Percentiles rank a stretch among this genome's conserved stretches.
Conservation (phyloP, 805 yeast species). For the Starmerella stigmatis region DNA sequence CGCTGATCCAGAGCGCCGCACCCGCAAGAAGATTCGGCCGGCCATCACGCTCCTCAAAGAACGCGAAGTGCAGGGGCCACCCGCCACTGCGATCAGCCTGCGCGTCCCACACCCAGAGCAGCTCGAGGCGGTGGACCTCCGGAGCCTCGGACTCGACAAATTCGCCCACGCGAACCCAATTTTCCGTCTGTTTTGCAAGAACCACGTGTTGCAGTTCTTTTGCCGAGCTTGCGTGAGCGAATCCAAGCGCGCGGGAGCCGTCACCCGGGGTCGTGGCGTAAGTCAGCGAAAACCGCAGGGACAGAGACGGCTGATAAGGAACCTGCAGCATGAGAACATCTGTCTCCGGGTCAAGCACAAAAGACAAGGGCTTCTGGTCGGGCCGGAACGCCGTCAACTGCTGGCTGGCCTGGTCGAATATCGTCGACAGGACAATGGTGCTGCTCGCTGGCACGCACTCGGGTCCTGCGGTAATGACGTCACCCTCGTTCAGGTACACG, state of each 20-base stretch:
- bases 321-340: slow-evolving; percentile 19
- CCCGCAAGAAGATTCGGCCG: slow-evolving; percentile 15
- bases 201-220: slow-evolving; percentile 7
- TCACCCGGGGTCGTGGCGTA: slow-evolving; percentile 17
- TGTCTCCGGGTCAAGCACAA: slow-evolving; percentile 22
- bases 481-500: slow-evolving; percentile 20
- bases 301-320: slow-evolving; percentile 19
- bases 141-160: slow-evolving; percentile 50
- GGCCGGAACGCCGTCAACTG: slow-evolving; percentile 8
- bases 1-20: slow-evolving; percentile 10
- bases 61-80: slow-evolving; percentile 31
- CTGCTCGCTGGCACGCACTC: slow-evolving; percentile 7
- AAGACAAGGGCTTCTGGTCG: slow-evolving; percentile 19
- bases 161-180: slow-evolving; percentile 12
- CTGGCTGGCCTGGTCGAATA: slow-evolving; percentile 9
- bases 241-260: slow-evolving; percentile 13
- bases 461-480: slow-evolving; percentile 11
- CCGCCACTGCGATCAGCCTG: slow-evolving; percentile 24
- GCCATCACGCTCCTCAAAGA: slow-evolving; percentile 32
- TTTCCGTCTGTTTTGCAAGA: slow-evolving; percentile 5
- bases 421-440: slow-evolving; percentile 9
- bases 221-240: slow-evolving; percentile 13
- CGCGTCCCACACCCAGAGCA: slow-evolving; percentile 28
- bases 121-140: slow-evolving; percentile 85
- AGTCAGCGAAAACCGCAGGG: slow-evolving; percentile 16